phyloP scores from a whole-genome alignment of 2,329 filamentous ascomycete species.

The Colletotrichum sp. region DNA sequence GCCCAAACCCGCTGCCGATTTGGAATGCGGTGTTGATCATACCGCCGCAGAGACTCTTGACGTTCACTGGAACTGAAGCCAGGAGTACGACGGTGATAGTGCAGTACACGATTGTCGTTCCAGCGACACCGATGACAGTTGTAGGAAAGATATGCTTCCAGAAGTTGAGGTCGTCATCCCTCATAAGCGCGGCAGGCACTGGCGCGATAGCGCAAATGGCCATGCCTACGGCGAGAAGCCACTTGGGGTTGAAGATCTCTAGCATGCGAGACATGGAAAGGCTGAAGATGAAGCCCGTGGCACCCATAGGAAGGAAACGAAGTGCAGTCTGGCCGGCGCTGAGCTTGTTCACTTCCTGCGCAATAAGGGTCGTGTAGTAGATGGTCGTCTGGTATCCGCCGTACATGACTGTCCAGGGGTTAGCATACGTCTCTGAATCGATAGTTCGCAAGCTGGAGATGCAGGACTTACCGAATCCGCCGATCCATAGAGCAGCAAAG shows the following conservation, averaged over 20 bases:
- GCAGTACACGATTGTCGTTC: constrained; percentile 15
- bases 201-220: constrained; percentile 10
- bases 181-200: constrained; percentile 7
- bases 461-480: constrained; percentile 36
- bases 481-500: constrained; percentile 49
- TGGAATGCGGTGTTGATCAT: constrained; percentile 19
- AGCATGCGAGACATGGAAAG: constrained; percentile 18
- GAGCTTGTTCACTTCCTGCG: constrained; percentile 12
- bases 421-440: neutral
- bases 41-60: constrained; percentile 18
- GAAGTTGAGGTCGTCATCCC: constrained; percentile 7
- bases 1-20: constrained; percentile 10
- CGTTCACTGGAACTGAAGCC: constrained; percentile 11
- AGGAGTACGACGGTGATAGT: constrained; percentile 17
- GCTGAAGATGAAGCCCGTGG: constrained; percentile 13
- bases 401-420: constrained; percentile 2
- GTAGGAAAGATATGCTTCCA: constrained; percentile 17
- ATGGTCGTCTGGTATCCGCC: constrained; percentile 14
- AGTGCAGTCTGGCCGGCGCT: constrained; percentile 11
- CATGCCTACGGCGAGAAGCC: constrained; percentile 1
- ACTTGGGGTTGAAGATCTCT: constrained; percentile 10
- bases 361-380: constrained; percentile 18
- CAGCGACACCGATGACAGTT: constrained; percentile 9
- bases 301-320: constrained; percentile 11
- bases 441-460: neutral